Base-by-base conservation (phyloP, 768 basidiomycete species). In the Mycena rosella region DNA sequence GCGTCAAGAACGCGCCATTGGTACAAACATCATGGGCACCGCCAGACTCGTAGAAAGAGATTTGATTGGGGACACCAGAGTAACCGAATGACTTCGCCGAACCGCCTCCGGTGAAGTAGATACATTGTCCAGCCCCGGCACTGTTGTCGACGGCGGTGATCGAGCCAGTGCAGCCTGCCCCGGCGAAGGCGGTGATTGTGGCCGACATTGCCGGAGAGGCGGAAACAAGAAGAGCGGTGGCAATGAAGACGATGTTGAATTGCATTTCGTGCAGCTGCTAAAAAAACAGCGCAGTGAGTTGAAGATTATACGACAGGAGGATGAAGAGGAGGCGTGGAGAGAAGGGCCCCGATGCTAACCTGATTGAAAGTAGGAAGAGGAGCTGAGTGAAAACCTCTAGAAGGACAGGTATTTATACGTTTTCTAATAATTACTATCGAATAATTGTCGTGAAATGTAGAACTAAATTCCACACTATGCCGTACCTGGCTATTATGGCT, bases 201-300 rank as follows among this genome's bases (percentile, higher is more conserved):
- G 54, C 54, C 38, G 54, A 56, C 54, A 56, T 56, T 32, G 36
- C 38, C 54, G 36, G 38, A 56, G 54, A 56, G 40, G 54, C 54
- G 38, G 54, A 56, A n/a, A n/a, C n/a, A n/a, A n/a, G n/a, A n/a
- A n/a, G n/a, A n/a, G n/a, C n/a, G n/a, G n/a, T n/a, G n/a, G 42
- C 26, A 17, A 56, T 27, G 38, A 56, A 58, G 61, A 45, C 58
- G 36, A 63, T 26, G 49, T 72, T 74, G 71, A 68, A 72, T 64
- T 72, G 71, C 73, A 74, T 72, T 66, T 68, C 27, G 49, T 10
- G 56, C 63, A 71, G 63, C 56, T 73, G 65, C 67, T 63, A 6
- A 24, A 58, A 58, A 58, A 44, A 58, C 45, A 47, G 44, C 22
- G 44, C 26, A 47, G 55, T 56, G 55, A 56, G 44, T 34, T 58